A percentile compares a stretch with the other conserved stretches of the same genome.
Conservation (phyloP, 305 asterid genomes). For the Fraxinus dipetala region DNA sequence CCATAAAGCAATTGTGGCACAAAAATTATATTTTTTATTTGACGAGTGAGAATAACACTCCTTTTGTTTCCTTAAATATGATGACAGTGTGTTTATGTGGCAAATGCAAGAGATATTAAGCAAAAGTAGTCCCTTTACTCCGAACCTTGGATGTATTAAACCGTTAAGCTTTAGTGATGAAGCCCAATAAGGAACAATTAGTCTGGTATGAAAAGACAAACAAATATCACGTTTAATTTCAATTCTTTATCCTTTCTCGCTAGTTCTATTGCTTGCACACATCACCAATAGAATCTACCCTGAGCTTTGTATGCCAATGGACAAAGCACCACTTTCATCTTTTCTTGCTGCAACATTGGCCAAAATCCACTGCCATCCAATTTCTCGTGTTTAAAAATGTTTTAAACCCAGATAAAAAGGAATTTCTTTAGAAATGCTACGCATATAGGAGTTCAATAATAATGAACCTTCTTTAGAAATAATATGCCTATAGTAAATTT, state of each 20-base stretch:
- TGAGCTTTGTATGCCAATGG: neutral
- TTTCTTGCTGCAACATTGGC: neutral
- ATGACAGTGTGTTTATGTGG: neutral
- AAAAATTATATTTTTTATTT: neutral
- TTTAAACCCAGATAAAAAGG: neutral
- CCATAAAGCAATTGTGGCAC: neutral
- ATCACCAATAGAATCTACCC: neutral
- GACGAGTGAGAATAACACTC: neutral
- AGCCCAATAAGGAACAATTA: neutral
- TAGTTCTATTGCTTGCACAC: neutral
- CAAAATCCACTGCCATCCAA: neutral
- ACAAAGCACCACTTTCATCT: neutral
- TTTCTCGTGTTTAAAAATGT: neutral
- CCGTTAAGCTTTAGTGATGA: constrained; percentile 6
- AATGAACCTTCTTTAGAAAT: neutral
- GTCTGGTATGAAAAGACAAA: neutral
- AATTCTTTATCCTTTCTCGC: neutral
- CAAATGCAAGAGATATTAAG: neutral
- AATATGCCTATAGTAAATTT: neutral
- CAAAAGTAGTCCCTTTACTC: neutral
- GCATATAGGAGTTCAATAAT: neutral
- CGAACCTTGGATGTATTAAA: neutral
- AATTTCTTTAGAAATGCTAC: neutral
- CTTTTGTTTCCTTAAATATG: neutral
- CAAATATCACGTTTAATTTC: neutral